Conservation (phyloP, 768 basidiomycete species). For the Hemileccinum impolitum region DNA sequence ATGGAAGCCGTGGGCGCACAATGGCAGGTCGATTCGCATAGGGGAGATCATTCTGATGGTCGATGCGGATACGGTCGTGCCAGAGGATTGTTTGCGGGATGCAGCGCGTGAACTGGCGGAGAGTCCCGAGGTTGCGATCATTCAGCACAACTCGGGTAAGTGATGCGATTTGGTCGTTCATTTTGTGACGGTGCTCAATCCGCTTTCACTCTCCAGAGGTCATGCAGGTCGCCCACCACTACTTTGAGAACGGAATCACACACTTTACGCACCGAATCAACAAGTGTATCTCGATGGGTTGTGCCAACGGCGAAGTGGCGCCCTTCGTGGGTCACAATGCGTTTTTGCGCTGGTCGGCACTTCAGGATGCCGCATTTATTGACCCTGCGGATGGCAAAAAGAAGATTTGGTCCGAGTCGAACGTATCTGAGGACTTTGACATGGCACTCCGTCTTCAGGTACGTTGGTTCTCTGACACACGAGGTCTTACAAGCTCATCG, state of each 20-base stretch:
- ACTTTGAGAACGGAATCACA: constrained; percentile 89
- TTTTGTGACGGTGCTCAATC: too few species aligned
- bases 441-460: constrained; percentile 57
- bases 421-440: constrained; percentile 71
- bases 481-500: too few species aligned
- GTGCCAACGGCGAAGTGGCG: constrained; percentile 71
- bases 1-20: constrained; percentile 75
- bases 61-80: constrained; percentile 87
- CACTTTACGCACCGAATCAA: constrained; percentile 89
- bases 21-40: constrained; percentile 69
- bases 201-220: constrained; percentile 47
- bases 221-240: constrained; percentile 87
- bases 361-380: constrained; percentile 80
- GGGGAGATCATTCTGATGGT: constrained; percentile 80
- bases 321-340: constrained; percentile 89
- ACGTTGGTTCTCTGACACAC: constrained; percentile 11
- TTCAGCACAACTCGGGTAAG: constrained; percentile 87
- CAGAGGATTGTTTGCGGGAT: constrained; percentile 88
- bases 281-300: constrained; percentile 73
- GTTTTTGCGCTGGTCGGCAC: constrained; percentile 35
- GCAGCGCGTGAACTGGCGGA: constrained; percentile 82
- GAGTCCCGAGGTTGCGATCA: constrained; percentile 62
- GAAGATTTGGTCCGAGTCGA: constrained; percentile 70
- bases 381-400: constrained; percentile 52
- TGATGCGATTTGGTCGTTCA: too few species aligned